A percentile compares a stretch with the other conserved stretches of the same genome.
These are phyloP conservation scores for Talaromyces atroroseus DNA, from an alignment of 2,329 filamentous ascomycete species.

Conservation along the genomic window DNA sequence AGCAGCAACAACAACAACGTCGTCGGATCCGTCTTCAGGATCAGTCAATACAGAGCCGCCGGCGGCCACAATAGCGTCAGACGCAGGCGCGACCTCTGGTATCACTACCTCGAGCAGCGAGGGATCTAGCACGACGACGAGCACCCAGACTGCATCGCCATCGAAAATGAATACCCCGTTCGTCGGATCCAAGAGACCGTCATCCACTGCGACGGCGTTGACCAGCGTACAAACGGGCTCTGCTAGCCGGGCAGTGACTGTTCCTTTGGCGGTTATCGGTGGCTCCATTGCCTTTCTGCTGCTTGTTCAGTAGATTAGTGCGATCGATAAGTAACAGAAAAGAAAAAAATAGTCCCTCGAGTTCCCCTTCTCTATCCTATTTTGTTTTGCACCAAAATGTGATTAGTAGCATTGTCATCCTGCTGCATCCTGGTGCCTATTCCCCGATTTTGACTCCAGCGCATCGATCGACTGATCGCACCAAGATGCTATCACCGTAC, in stretches of 20 bases:
- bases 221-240: conserved; percentile 16
- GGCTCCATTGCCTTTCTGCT: conserved; percentile 30
- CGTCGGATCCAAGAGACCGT: conserved; percentile 13
- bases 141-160: conserved; percentile 9
- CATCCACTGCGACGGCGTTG: conserved; percentile 12
- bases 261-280: conserved; percentile 27
- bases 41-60: background rate
- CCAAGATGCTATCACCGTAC: conserved; percentile 3
- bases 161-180: conserved; percentile 14
- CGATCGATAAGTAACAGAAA: no score
- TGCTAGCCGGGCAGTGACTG: conserved; percentile 22
- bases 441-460: background rate
- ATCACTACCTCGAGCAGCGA: background rate
- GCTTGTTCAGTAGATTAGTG: conserved; percentile 21
- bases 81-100: no score
- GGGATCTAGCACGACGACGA: background rate
- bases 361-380: background rate
- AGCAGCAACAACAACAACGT: background rate
- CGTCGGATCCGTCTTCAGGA: background rate
- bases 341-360: background rate
- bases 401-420: background rate
- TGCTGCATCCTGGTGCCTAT: background rate
- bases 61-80: background rate
- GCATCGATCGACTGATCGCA: conserved; percentile 1
- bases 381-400: background rate